Conservation (phyloP, 495 filamentous ascomycete genomes). For the Lepraria neglecta region DNA sequence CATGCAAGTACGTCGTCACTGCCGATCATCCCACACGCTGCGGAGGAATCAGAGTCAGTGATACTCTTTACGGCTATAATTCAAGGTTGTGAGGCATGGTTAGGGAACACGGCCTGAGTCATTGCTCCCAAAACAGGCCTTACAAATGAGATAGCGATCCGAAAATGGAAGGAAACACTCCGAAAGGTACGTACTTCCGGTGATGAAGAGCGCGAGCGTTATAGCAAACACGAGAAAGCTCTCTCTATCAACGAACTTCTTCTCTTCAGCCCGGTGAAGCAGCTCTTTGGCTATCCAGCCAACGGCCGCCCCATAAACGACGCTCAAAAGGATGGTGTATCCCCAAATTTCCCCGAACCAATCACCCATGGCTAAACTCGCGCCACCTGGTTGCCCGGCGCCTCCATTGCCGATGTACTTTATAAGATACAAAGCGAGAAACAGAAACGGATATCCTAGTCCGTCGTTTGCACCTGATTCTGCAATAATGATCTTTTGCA, state of each 20-base stretch:
- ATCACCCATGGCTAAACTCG: constrained; percentile 58
- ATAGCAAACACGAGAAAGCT: constrained; percentile 88
- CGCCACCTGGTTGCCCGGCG: constrained; percentile 54
- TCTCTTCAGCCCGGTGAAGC: constrained; percentile 77
- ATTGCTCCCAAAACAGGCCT: no score
- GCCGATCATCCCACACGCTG: constrained; percentile 73
- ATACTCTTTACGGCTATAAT: no score
- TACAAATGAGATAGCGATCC: no score
- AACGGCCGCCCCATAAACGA: constrained; percentile 67
- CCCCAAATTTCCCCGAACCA: constrained; percentile 89
- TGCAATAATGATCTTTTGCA: constrained; percentile 83
- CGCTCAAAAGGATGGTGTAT: constrained; percentile 74
- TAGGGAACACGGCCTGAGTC: no score
- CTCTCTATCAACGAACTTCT: constrained; percentile 78
- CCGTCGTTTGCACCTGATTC: constrained; percentile 92
- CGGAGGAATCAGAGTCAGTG: no score
- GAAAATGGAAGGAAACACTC: no score
- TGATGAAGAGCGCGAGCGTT: constrained; percentile 66
- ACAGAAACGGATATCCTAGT: constrained; percentile 88
- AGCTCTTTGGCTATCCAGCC: constrained; percentile 77
- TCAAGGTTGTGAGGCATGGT: constrained; percentile 50
- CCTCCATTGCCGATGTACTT: constrained; percentile 56
- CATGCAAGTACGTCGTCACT: constrained; percentile 89
- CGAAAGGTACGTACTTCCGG: constrained; percentile 1
- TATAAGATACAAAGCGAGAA: constrained; percentile 75